phyloP scores from a whole-genome alignment of 352 stramenopile species.

The Lagenidium giganteum region DNA sequence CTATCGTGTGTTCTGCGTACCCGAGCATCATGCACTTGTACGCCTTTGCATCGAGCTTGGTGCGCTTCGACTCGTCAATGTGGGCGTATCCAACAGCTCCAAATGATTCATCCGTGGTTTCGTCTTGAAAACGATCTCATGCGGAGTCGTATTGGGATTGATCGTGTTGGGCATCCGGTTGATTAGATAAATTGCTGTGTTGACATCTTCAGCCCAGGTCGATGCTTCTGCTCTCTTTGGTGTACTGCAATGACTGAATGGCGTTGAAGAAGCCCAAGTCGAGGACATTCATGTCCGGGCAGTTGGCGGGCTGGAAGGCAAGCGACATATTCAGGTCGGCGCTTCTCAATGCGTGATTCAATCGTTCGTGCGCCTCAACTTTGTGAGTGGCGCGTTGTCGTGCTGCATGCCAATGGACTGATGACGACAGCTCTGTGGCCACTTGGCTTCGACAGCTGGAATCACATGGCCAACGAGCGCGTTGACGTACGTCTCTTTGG shows the following conservation, averaged over 20 bases:
- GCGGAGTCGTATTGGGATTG: background rate
- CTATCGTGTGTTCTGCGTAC: background rate
- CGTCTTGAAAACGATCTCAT: no score
- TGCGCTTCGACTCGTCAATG: background rate
- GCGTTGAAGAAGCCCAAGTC: no score
- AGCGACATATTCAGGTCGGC: no score
- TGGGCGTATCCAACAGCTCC: background rate
- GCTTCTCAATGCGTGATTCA: no score
- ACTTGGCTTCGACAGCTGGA: conserved; percentile 16
- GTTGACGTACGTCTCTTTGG: conserved; percentile 7
- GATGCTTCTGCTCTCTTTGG: no score
- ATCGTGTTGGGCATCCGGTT: conserved; percentile 5
- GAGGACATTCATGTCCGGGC: conserved; percentile 1
- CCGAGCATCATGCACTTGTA: conserved; percentile 1
- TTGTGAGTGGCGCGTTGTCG: conserved; percentile 10
- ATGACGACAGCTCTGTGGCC: background rate
- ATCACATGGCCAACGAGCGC: conserved; percentile 14
- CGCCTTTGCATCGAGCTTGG: background rate
- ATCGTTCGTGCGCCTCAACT: conserved; percentile 13
- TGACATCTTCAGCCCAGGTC: conserved; percentile 15
- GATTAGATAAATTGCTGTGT: conserved; percentile 9
- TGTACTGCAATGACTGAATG: no score
- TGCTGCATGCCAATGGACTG: conserved; percentile 8
- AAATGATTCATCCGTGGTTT: no score
- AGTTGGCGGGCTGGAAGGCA: background rate